Evolutionary conservation across 2,329 filamentous ascomycete genomes (phyloP), one percentile per base, ranked within the genome.

Genomic region (Aspergillus candidus): DNA sequence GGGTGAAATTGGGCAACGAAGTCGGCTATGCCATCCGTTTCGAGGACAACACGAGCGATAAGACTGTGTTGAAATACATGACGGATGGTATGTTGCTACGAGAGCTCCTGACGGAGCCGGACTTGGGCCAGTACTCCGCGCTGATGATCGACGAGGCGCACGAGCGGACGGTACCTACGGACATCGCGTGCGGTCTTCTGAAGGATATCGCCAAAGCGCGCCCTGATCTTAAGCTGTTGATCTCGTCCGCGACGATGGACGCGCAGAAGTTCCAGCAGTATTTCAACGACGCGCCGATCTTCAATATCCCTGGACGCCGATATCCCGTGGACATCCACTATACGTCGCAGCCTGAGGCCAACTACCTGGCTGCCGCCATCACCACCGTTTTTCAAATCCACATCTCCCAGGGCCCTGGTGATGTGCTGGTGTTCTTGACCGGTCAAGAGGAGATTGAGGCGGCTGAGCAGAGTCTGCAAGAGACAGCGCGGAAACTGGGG

Each of bases 71-170:
- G 43, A 94, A 95, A 66, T 97, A 95, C 68, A 91, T 94, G 86
- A 98, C 93, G 0, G 93, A 98, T 59, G 93, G 93, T 62, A 94
- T 97, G 85, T 72, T 97, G 32, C 73, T 97, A 27, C 78, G 89
- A 61, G 88, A 95, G 62, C 86, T 96, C 52, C 80, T 96, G 70
- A 91, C 88, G 0, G 88, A 94, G 58, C 90, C 91, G 0, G 83
- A 91, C 53, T 72, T 97, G 5, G 78, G 81, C 1, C 82, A 81
- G 12, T 97, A 97, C 57, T 86, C 87, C 4, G 87, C 84, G 11
- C 70, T 98, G 50, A 96, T 98, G 84, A 91, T 98, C 44, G 93
- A 98, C 62, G 93, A 98, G 65, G 93, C 93, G 0, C 93, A 98
- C 77, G 93, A 98, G 64, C 78, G 93, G 54, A 95, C 88, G 0